Base-by-base conservation (phyloP, 1,139 yeast species). In the Blastobotrys proliferans region DNA sequence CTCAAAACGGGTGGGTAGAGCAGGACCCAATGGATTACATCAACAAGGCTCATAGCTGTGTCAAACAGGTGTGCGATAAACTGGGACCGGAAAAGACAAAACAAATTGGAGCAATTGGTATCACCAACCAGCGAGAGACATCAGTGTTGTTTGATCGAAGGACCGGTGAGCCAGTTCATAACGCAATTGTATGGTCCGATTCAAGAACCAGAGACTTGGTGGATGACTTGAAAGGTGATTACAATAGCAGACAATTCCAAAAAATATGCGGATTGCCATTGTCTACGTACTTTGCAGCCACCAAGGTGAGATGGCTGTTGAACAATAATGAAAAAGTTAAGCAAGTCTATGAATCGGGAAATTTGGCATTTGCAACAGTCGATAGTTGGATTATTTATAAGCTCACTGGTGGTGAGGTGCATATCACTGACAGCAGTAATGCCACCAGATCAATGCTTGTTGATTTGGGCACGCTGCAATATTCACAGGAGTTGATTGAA, bases 141-240 rank as follows among this genome's bases (percentile, higher is more conserved):
- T 83, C 96, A 25, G 77, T 90, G 46, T 82, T 90, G 41, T 90
- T 97, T 97, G 82, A 87, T 45, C 74, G 80, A 54, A 72, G 72
- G 46, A 87, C 97, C 1, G 97, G 97, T 37, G 72, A 74, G 55
- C 94, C 97, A 1, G 73, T 86, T 45, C 74, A 82, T 61, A 81
- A 84, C 59, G 97, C 97, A 61, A 86, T 90, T 61, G 95, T 92
- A 38, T 90, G 97, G 97, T 85, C 94, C 49, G 97, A 90, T 66
- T 84, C 95, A 32, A 77, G 97, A 61, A 90, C 95, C 26, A 67
- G 84, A 8, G 81, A 74, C 30, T 75, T 86, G 46, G 87, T 46
- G 3, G 77, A 77, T 52, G 77, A 80, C 54, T 73, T 83, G 63
- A 71, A 72, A 52, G 69, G 70, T 56, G 74, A 78, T 45, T 73